Conservation (phyloP, 2,329 filamentous ascomycete species). For the Byssoonygena ceratinophila region DNA sequence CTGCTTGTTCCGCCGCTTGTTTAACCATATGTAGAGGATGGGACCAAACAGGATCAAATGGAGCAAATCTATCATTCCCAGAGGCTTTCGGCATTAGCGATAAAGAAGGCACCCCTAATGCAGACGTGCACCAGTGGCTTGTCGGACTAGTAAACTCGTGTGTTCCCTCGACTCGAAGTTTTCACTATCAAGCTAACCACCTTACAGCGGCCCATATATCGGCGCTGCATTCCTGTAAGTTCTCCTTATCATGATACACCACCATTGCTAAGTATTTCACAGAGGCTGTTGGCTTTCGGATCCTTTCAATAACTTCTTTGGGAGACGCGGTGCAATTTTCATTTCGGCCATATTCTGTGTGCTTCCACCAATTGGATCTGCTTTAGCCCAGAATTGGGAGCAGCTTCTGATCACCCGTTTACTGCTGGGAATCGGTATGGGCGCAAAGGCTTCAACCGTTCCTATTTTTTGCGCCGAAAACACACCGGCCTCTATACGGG, state of each 20-base stretch:
- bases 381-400: constrained; percentile 48
- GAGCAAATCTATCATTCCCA: constrained; percentile 44
- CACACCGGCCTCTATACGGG: constrained; percentile 45
- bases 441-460: constrained; percentile 48
- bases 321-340: constrained; percentile 56
- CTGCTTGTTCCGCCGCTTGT: neutral
- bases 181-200: constrained; percentile 16
- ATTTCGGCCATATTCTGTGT: constrained; percentile 54
- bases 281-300: constrained; percentile 58
- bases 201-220: constrained; percentile 41
- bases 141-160: constrained; percentile 55
- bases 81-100: constrained; percentile 36
- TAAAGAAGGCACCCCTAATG: constrained; percentile 26
- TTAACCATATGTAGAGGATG: constrained; percentile 28
- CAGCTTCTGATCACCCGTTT: constrained; percentile 48
- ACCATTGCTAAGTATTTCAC: neutral
- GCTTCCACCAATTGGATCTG: constrained; percentile 58
- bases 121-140: constrained; percentile 44
- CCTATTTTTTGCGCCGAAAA: constrained; percentile 48
- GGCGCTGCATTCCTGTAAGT: constrained; percentile 41
- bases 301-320: constrained; percentile 48
- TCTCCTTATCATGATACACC: constrained; percentile 6
- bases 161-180: constrained; percentile 15
- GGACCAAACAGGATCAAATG: constrained; percentile 46
- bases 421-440: constrained; percentile 53